Conservation (phyloP, 495 filamentous ascomycete genomes). For the Neurospora terricola region DNA sequence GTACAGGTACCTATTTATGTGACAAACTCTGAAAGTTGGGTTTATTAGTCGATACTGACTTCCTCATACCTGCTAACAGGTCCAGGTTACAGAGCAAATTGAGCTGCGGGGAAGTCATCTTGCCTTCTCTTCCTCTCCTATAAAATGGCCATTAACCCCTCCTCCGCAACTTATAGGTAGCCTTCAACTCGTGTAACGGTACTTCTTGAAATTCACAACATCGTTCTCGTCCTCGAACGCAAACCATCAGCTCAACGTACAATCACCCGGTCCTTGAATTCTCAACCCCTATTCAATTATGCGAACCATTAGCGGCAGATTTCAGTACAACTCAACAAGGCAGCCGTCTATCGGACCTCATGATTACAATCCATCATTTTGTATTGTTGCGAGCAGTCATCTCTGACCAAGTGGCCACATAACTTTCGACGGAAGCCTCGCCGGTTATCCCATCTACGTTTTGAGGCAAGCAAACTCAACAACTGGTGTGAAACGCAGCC, state of each 20-base stretch:
- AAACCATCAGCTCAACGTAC: neutral
- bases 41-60: too few relatives aligned
- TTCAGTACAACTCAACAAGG: neutral
- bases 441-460: too few relatives aligned
- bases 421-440: too few relatives aligned
- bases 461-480: neutral
- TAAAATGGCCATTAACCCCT: neutral
- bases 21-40: too few relatives aligned
- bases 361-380: too few relatives aligned
- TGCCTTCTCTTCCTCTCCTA: neutral
- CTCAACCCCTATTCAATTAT: neutral
- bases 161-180: neutral
- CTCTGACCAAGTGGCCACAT: too few relatives aligned
- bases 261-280: neutral
- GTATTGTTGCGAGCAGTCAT: too few relatives aligned
- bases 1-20: too few relatives aligned
- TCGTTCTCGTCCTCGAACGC: neutral
- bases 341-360: too few relatives aligned
- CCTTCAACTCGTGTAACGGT: neutral
- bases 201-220: neutral
- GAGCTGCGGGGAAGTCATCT: neutral
- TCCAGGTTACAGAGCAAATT: neutral
- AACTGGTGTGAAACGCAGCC: neutral
- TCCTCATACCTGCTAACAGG: neutral
- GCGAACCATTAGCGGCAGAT: neutral